Percentiles rank a stretch among this genome's conserved stretches.
Conservation (phyloP, 2,329 filamentous ascomycete genomes). For the Stemphylium vesicarium region DNA sequence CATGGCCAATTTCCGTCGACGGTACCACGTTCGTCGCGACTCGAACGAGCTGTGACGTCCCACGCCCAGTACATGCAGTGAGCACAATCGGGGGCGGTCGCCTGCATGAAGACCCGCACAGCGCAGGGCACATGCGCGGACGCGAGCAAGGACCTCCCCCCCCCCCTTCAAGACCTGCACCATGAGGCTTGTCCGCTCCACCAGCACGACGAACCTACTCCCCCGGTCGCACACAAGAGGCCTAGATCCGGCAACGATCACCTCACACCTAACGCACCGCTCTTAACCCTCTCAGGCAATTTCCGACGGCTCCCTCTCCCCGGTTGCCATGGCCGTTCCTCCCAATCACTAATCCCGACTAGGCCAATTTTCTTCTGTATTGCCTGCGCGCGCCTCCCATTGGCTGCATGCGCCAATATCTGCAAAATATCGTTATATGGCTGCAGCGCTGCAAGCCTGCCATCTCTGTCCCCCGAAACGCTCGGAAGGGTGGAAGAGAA, state of each 20-base stretch:
- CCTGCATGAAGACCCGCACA: constrained; percentile 31
- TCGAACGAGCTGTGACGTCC: constrained; percentile 9
- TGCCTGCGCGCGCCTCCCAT: constrained; percentile 15
- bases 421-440: constrained; percentile 14
- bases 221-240: neutral
- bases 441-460: constrained; percentile 24
- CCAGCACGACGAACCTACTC: neutral
- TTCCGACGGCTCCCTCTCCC: constrained; percentile 31
- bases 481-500: neutral
- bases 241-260: constrained; percentile 25
- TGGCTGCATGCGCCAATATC: constrained; percentile 19
- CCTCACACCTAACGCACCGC: constrained; percentile 6
- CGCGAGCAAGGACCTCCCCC: constrained; percentile 14
- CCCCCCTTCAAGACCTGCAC: constrained; percentile 16
- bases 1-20: too few relatives aligned
- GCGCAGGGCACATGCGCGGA: constrained; percentile 29
- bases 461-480: constrained; percentile 10
- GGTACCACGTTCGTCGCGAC: too few relatives aligned
- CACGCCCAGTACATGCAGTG: constrained; percentile 6
- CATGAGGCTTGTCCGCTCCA: constrained; percentile 22
- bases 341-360: constrained; percentile 19
- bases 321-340: constrained; percentile 27
- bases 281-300: constrained; percentile 6
- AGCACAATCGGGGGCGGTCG: constrained; percentile 17
- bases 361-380: constrained; percentile 1